Evolutionary conservation across 2,329 filamentous ascomycete genomes (phyloP), one percentile per base, ranked within the genome.

Genomic region (Ambrosiella xylebori): DNA sequence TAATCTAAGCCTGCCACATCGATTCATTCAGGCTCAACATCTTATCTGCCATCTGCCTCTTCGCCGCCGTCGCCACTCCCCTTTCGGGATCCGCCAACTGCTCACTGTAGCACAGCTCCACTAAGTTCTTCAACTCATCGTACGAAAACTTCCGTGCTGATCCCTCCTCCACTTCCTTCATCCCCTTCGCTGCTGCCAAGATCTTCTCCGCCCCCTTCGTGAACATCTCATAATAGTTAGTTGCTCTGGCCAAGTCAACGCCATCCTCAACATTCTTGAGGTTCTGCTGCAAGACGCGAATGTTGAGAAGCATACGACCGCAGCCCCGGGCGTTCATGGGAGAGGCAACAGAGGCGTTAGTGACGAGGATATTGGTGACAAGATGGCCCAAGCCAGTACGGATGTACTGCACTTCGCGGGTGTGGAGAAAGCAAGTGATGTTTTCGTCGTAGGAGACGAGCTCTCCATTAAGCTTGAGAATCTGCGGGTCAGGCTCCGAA

Each of bases 281-380:
- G 65, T 95, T 96, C 68, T 98, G 93, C 71, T 97, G 91, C 56
- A 98, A 74, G 45, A 98, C 93, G 27, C 96, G 77, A 54, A 96
- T 88, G 68, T 98, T 95, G 65, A 97, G 80, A 68, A 60, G 85
- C 80, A 98, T 89, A 41, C 89, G 80, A n/a, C 83, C 81, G 61
- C 84, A 87, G 47, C 93, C 93, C 64, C 85, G 80, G 41, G 72
- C 73, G 68, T 98, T 96, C 82, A 98, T 91, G 7, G 85, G 82
- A 54, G 82, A 81, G 50, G 91, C 85, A 66, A 80, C 78, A 15
- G 76, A 73, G 1, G 83, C 81, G 62, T 86, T 86, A 61, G 81
- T 74, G 41, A 96, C 81, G 2, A 97, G 81, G 66, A 85, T 86
- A 7, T 76, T 75, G 67, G 94, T 90, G 64, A 93, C 85, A 17